These are phyloP conservation scores for Dipodascopsis uninucleata DNA, from an alignment of 805 yeast species.

Conservation along the genomic window DNA sequence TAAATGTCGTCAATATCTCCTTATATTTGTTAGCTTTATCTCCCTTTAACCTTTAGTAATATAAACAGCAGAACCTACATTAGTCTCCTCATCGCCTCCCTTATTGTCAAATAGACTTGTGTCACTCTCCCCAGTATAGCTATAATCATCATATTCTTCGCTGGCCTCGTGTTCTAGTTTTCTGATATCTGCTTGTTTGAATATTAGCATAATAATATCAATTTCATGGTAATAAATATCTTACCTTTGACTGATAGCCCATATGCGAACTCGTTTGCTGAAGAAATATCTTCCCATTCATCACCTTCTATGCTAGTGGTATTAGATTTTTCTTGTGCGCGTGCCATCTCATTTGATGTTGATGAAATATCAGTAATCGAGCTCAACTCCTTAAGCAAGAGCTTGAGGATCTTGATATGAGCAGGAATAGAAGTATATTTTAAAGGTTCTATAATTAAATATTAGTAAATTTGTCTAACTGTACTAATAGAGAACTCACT, in stretches of 20 bases:
- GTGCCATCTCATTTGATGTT: constrained; percentile 36
- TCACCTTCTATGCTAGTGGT: constrained; percentile 35
- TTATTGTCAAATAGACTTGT: constrained; percentile 7
- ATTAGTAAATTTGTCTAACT: neutral
- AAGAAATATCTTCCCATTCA: constrained; percentile 39
- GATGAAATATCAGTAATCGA: constrained; percentile 57
- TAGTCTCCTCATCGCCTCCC: constrained; percentile 20
- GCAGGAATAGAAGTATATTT: constrained; percentile 64
- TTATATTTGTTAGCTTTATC: neutral
- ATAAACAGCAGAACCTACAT: constrained; percentile 7
- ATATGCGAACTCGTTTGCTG: constrained; percentile 30
- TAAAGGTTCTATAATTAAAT: constrained; percentile 46
- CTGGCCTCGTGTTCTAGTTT: constrained; percentile 43
- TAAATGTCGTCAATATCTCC: constrained; percentile 8
- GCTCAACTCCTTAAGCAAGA: constrained; percentile 64
- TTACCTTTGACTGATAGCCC: constrained; percentile 26
- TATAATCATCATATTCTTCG: constrained; percentile 78
- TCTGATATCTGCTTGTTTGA: constrained; percentile 13
- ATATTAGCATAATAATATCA: constrained; percentile 3
- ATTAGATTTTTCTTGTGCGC: constrained; percentile 25
- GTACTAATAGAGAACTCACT: constrained; percentile 5
- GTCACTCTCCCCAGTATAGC: neutral
- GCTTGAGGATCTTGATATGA: constrained; percentile 64
- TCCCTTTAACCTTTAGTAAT: too few relatives aligned
- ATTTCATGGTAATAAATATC: constrained; percentile 3